phyloP scores from a whole-genome alignment of 73 alveolate genomes.

The Paramecium sexaurelia region DNA sequence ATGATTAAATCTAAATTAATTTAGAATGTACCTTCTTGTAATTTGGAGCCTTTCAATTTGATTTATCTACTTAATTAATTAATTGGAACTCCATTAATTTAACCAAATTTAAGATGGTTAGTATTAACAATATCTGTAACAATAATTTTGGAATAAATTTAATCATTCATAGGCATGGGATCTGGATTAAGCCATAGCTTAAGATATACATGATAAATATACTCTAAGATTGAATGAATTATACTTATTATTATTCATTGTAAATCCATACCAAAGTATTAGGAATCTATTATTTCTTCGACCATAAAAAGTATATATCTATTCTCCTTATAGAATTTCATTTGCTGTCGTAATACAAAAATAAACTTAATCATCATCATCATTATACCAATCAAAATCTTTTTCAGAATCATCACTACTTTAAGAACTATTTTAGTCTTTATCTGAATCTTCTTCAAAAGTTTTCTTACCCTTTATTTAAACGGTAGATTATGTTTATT shows the following conservation, averaged over 20 bases:
- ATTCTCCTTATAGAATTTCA: constrained; percentile 19
- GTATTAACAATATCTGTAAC: background rate
- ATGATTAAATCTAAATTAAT: background rate
- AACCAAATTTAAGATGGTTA: background rate
- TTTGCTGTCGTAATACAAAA: constrained; percentile 45
- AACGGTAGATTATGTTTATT: background rate
- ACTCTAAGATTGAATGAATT: constrained; percentile 71
- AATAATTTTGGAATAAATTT: background rate
- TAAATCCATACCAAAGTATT: constrained; percentile 74
- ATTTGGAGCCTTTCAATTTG: background rate
- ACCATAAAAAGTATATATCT: constrained; percentile 27
- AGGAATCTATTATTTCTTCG: background rate
- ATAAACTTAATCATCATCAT: constrained; percentile 50
- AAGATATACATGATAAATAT: background rate
- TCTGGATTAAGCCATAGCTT: constrained; percentile 32
- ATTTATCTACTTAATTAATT: background rate
- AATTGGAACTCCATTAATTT: constrained; percentile 1
- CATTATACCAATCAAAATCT: background rate
- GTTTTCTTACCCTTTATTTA: background rate
- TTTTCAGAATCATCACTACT: background rate
- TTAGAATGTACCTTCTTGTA: background rate
- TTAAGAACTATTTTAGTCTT: background rate
- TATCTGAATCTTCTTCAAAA: background rate
- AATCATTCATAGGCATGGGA: constrained; percentile 17
- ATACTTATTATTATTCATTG: constrained; percentile 69